A percentile compares a stretch with the other conserved stretches of the same genome.
phyloP scores from a whole-genome alignment of 176 grass and related monocot genomes.

The Juncus effusus region DNA sequence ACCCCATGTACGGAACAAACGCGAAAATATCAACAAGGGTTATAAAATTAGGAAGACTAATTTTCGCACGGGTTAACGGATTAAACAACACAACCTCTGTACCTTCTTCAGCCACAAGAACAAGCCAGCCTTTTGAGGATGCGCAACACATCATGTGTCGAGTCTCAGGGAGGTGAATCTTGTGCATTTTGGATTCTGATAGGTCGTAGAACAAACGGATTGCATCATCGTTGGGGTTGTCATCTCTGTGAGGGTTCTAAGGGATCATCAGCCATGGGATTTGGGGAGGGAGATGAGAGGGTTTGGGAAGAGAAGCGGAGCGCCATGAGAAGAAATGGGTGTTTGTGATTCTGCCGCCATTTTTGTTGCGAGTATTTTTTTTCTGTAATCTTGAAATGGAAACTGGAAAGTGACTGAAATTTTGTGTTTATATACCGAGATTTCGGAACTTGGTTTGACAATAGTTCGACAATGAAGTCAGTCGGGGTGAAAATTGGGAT shows the following conservation, averaged over 20 bases:
- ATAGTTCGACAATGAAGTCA: no score
- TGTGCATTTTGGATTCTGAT: conserved; percentile 23
- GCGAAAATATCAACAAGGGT: conserved; percentile 1
- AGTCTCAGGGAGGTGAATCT: conserved; percentile 22
- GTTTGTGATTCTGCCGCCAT: no score
- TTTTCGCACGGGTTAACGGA: conserved; percentile 16
- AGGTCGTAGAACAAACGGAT: conserved; percentile 20
- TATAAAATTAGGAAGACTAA: conserved; percentile 25
- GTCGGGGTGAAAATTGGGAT: no score
- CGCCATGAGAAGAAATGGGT: conserved; percentile 1
- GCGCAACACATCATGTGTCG: conserved; percentile 19
- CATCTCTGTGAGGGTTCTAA: conserved; percentile 14
- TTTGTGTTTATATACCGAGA: no score
- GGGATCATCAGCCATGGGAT: conserved; percentile 32
- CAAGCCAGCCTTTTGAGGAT: conserved; percentile 19
- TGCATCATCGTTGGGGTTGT: conserved; percentile 18
- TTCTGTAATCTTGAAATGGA: no score
- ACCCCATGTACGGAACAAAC: neutral
- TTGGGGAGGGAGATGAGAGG: conserved; percentile 1
- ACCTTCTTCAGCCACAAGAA: conserved; percentile 13
- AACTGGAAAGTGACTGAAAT: no score
- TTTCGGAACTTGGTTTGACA: no score
- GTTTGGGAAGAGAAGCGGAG: neutral
- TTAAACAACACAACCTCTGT: conserved; percentile 33
- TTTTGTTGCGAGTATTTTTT: no score